phyloP scores from a whole-genome alignment of 768 basidiomycete genomes.

The Pulveroboletus sp. region DNA sequence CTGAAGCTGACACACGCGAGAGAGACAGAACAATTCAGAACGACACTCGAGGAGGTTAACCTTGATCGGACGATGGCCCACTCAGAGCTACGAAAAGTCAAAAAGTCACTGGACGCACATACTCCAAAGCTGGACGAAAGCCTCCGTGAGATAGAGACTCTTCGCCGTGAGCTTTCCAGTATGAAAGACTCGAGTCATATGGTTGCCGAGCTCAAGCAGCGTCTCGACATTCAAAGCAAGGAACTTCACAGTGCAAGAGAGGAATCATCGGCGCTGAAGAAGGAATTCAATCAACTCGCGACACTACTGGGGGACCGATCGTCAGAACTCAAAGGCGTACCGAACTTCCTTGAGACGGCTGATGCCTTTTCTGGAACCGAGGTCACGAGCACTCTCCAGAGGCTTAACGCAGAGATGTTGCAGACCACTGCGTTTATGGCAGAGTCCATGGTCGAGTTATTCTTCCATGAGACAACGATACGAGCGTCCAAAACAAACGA shows the following conservation, averaged over 20 bases:
- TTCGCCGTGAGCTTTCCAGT: conserved; percentile 13
- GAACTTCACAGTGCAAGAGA: conserved; percentile 13
- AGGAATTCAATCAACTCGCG: conserved; percentile 25
- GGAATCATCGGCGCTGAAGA: conserved; percentile 26
- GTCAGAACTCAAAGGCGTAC: conserved; percentile 41
- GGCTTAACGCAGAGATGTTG: no score
- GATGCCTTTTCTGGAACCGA: conserved; percentile 29
- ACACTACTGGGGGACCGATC: conserved; percentile 38
- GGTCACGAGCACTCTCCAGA: no score
- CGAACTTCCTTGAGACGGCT: conserved; percentile 41
- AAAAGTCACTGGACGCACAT: conserved; percentile 17
- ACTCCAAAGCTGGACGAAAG: conserved; percentile 17
- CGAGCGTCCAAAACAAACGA: no score
- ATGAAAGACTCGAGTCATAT: conserved; percentile 11
- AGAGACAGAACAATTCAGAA: conserved; percentile 14
- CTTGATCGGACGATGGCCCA: conserved; percentile 16
- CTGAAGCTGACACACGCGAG: conserved; percentile 12
- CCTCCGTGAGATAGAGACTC: conserved; percentile 14
- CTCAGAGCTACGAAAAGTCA: conserved; percentile 18
- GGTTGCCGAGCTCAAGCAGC: conserved; percentile 13
- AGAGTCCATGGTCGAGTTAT: no score
- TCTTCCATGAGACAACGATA: no score
- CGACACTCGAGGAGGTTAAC: conserved; percentile 25
- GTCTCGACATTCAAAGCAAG: conserved; percentile 10
- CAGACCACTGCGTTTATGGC: no score